These are phyloP conservation scores for Arthrocladium fulminans DNA, from an alignment of 2,329 filamentous ascomycete species.

Conservation along the genomic window DNA sequence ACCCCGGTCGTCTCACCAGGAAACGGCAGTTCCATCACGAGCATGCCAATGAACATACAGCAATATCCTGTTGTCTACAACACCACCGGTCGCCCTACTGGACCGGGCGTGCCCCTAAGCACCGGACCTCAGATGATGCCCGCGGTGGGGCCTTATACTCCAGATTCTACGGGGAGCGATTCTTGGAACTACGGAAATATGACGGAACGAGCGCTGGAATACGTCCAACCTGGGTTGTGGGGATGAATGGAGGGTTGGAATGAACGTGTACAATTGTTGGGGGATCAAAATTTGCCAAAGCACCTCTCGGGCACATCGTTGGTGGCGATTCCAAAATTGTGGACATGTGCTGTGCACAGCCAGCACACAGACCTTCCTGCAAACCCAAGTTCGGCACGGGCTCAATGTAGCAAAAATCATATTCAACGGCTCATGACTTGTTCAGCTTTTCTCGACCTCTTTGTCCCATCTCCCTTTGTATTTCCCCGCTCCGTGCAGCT, in stretches of 20 bases:
- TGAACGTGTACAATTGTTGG: not conserved
- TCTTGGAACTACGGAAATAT: conserved; percentile 37
- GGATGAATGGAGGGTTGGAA: conserved; percentile 8
- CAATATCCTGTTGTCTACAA: conserved; percentile 2
- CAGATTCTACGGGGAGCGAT: conserved; percentile 36
- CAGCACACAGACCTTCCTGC: too few species aligned
- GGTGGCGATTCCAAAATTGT: too few species aligned
- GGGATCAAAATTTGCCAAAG: not conserved
- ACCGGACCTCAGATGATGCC: not conserved
- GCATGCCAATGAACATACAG: not conserved
- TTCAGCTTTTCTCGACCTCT: too few species aligned
- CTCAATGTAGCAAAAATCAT: too few species aligned
- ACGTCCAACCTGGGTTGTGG: conserved; percentile 41
- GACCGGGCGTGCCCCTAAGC: not conserved
- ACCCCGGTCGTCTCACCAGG: not conserved
- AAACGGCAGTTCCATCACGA: not conserved
- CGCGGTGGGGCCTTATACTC: conserved; percentile 33
- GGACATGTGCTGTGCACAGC: too few species aligned
- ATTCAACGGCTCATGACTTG: too few species aligned
- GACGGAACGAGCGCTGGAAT: conserved; percentile 39
- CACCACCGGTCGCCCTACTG: not conserved
- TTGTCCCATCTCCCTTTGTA: too few species aligned
- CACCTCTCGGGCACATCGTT: too few species aligned
- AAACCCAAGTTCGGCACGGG: too few species aligned
- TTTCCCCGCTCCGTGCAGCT: too few species aligned